Percentiles rank a stretch among this genome's conserved stretches.
These are phyloP conservation scores for Globisporangium cylindrosporum DNA, from an alignment of 352 stramenopile species.

Conservation along the genomic window DNA sequence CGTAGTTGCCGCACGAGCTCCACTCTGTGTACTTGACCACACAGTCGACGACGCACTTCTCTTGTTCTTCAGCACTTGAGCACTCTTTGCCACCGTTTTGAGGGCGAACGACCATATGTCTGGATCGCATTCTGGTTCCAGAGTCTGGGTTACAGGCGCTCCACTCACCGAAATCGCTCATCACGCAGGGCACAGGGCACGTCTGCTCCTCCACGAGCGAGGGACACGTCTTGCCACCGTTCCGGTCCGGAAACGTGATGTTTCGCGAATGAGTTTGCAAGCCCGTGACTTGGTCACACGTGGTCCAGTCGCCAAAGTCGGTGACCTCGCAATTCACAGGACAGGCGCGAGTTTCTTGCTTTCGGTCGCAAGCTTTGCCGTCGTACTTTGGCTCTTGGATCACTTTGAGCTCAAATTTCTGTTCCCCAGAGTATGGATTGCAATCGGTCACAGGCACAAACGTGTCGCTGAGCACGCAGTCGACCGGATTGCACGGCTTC, in stretches of 20 bases:
- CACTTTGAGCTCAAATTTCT: slow-evolving; percentile 30
- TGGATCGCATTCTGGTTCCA: slow-evolving; percentile 23
- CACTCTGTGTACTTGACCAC: slow-evolving; percentile 33
- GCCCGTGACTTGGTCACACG: slow-evolving; percentile 30
- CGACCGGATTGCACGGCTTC: slow-evolving; percentile 29
- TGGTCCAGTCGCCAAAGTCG: slow-evolving; percentile 36
- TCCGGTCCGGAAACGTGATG: slow-evolving; percentile 23
- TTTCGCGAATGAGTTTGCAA: slow-evolving; percentile 34
- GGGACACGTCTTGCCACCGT: slow-evolving; percentile 34
- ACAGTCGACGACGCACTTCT: slow-evolving; percentile 42
- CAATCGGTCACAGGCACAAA: slow-evolving; percentile 27
- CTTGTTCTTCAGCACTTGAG: slow-evolving; percentile 18
- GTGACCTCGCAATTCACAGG: slow-evolving; percentile 39
- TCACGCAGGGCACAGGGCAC: slow-evolving; percentile 46
- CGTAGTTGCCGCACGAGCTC: slow-evolving; percentile 21
- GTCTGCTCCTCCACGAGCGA: slow-evolving; percentile 23
- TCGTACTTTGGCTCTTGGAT: slow-evolving; percentile 30
- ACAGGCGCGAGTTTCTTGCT: slow-evolving; percentile 28
- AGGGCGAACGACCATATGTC: slow-evolving; percentile 23
- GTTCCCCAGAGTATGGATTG: slow-evolving; percentile 21
- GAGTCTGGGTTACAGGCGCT: slow-evolving; percentile 29
- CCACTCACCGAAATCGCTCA: slow-evolving; percentile 32
- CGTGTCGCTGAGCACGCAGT: slow-evolving; percentile 41
- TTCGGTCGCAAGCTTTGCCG: slow-evolving; percentile 25
- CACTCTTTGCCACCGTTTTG: slow-evolving; percentile 39